Conservation (phyloP, 2,329 filamentous ascomycete species). For the Lecanicillium sp. region DNA sequence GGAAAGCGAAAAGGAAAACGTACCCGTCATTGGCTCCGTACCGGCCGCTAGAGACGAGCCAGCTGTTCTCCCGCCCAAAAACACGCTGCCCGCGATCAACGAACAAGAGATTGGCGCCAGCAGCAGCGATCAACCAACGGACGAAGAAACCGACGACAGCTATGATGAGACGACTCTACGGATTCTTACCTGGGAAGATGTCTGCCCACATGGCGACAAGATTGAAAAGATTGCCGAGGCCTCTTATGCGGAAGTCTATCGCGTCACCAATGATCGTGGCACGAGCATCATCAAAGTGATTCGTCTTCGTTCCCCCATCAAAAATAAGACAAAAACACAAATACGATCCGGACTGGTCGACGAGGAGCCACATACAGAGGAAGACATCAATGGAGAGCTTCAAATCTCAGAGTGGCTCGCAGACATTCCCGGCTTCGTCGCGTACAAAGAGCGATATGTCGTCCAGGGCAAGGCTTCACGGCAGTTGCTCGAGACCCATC, state of each 20-base stretch:
- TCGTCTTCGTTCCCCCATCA: constrained; percentile 50
- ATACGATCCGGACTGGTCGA: constrained; percentile 46
- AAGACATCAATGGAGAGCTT: constrained; percentile 50
- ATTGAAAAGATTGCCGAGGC: constrained; percentile 60
- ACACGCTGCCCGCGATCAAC: too few relatives aligned
- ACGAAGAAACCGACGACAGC: not conserved
- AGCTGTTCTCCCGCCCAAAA: too few relatives aligned
- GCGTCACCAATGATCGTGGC: constrained; percentile 49
- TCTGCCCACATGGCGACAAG: constrained; percentile 43
- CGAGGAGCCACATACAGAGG: constrained; percentile 48
- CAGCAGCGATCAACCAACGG: too few relatives aligned
- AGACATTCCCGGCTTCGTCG: constrained; percentile 56
- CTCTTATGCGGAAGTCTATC: constrained; percentile 60
- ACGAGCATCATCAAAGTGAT: constrained; percentile 61
- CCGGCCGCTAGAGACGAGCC: too few relatives aligned
- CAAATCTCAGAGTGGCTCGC: constrained; percentile 57
- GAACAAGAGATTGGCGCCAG: too few relatives aligned
- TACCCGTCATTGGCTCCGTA: too few relatives aligned
- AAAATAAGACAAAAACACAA: constrained; percentile 49
- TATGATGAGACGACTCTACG: constrained; percentile 22
- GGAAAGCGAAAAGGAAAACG: too few relatives aligned
- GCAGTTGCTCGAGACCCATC: constrained; percentile 51
- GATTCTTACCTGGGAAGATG: constrained; percentile 47
- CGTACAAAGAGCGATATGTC: constrained; percentile 58
- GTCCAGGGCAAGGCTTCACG: constrained; percentile 48